Evolutionary conservation across 352 stramenopile genomes (phyloP), one percentile per base, ranked within the genome.

Genomic region (Pythium chondricola): DNA sequence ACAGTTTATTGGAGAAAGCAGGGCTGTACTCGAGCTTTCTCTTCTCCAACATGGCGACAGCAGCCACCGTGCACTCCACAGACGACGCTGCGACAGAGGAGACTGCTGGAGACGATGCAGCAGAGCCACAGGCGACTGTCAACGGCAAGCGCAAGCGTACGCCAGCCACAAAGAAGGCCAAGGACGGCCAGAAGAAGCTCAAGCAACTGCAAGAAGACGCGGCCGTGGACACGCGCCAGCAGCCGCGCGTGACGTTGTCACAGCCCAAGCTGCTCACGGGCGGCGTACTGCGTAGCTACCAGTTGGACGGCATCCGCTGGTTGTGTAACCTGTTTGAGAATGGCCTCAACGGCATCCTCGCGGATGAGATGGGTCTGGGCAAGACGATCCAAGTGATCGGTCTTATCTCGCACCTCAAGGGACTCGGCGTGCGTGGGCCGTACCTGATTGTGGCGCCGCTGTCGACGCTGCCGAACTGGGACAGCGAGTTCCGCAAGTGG

Each of bases 381-480:
- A 97, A 97, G 60, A 97, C 88, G 17, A 91, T 95, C 52, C 88
- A 97, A 43, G 81, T 94, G 17, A 95, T 96, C 36, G 84, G 88
- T 0, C 93, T 99, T 47, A 65, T 99, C 14, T 80, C 95, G 40
- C 85, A 98, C 47, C 66, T 99, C 8, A 89, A 97, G 48, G 74
- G 80, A 18, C 74, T 95, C 21, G 75, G 93, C 21, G 89, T 89
- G 37, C 80, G 79, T 6, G 93, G 95, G 2, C 97, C 97, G 14
- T 98, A 97, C 65, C 71, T 99, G 7, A 85, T 99, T 39, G 87
- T 99, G 17, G 97, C 95, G 22, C 97, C 97, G 14, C 74, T 99
- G 7, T 98, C 94, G 18, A 99, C 97, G 24, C 76, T 99, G 27
- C 82, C 89, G 30, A 98, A 99, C 70, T 99, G 97, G 97, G 65